Base-by-base conservation (phyloP, 768 basidiomycete genomes). In the Suillus tomentosus region DNA sequence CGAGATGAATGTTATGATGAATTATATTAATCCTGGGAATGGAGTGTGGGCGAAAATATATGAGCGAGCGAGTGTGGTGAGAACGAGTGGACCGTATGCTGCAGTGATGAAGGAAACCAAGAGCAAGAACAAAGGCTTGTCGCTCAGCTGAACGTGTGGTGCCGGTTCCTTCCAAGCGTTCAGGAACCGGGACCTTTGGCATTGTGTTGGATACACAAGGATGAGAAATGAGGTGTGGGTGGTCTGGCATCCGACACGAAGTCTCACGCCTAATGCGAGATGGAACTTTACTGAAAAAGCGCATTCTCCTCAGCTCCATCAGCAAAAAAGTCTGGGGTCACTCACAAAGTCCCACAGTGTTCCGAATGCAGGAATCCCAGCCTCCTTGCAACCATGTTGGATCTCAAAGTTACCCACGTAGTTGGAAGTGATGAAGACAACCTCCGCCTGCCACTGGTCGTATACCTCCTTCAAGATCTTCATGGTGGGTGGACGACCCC, bases 401-500 rank as follows among this genome's bases (percentile, higher is more conserved):
- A 93, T 88, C 70, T 93, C 90, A 15, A 83, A 79, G 74, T 93
- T 92, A 34, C 91, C 91, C 47, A 86, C 81, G 68, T 83, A 88
- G 77, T 93, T 93, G n/a, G 90, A 92, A 9, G 91, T 93, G 74
- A 93, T 90, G 76, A 93, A 91, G 34, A 92, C 87, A 53, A 93
- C 87, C 78, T 93, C 91, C 3, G 91, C 91, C 48, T 85, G 80
- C 88, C 88, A 93, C 48, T 80, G 82, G 34, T 82, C 73, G 68
- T 90, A 90, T 3, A 81, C 83, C 65, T 92, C 89, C 70, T 85
- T 86, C 71, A 92, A 72, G 61, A 93, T 75, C 72, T 90, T 88
- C 88, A 91, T 90, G n/a, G 86, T 83, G 67, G 92, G 89, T 15
- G 91, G 91, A 64, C 91, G 85, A 17, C 89, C 88, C 62, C 90